These are phyloP conservation scores for Aspergillus tanneri DNA, from an alignment of 2,329 filamentous ascomycete species.

Conservation along the genomic window DNA sequence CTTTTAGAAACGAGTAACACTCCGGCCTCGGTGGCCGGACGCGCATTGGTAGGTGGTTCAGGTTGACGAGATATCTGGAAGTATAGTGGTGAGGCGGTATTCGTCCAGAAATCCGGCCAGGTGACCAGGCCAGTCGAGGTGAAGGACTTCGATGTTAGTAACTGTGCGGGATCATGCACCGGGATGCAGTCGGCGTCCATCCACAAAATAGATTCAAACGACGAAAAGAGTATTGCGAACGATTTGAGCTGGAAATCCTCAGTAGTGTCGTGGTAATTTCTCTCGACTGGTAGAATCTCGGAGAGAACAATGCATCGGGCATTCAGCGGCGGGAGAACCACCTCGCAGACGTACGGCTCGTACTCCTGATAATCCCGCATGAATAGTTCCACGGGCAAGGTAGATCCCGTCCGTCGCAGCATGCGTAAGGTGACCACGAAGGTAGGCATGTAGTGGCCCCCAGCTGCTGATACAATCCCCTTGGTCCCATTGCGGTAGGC, in stretches of 20 bases:
- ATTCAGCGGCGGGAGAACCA: conserved; percentile 35
- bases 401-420: conserved; percentile 49
- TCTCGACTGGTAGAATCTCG: conserved; percentile 29
- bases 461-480: conserved; percentile 51
- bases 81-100: conserved; percentile 39
- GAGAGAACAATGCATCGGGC: conserved; percentile 41
- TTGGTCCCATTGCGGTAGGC: conserved; percentile 32
- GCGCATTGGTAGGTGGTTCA: conserved; percentile 28
- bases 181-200: conserved; percentile 60
- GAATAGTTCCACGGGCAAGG: conserved; percentile 47
- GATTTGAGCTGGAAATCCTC: conserved; percentile 55
- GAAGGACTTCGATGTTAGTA: conserved; percentile 56
- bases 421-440: conserved; percentile 49
- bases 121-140: conserved; percentile 53
- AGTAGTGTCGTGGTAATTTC: neutral
- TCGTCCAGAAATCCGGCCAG: conserved; percentile 56
- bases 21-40: conserved; percentile 36
- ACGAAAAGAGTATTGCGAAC: conserved; percentile 59
- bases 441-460: conserved; percentile 46
- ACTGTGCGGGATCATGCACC: conserved; percentile 42
- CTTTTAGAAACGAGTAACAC: conserved; percentile 35
- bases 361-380: conserved; percentile 33
- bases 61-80: conserved; percentile 42
- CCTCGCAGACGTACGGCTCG: conserved; percentile 37
- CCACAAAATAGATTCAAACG: conserved; percentile 59